Conservation (phyloP, 805 yeast genomes). For the Candida verbasci region DNA sequence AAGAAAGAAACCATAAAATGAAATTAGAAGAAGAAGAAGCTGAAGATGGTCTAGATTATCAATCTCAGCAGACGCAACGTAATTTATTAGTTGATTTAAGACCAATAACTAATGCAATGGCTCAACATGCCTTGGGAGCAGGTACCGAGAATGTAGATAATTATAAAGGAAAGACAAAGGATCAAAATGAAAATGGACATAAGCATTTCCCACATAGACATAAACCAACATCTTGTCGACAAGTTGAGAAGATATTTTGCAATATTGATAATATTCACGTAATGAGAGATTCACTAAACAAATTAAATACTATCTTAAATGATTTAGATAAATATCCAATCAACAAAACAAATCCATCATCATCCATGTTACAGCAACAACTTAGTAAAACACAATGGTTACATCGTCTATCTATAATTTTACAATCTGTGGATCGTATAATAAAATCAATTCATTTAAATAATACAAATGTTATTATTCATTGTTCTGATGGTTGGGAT, state of each 20-base stretch:
- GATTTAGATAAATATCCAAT: conserved; percentile 61
- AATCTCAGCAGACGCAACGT: conserved; percentile 31
- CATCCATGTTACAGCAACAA: conserved; percentile 40
- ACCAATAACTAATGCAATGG: conserved; percentile 92
- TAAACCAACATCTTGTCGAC: background rate
- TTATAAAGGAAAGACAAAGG: conserved; percentile 54
- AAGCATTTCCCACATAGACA: background rate
- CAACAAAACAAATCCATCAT: conserved; percentile 6
- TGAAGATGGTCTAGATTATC: conserved; percentile 20
- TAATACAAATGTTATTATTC: conserved; percentile 77
- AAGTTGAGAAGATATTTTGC: conserved; percentile 67
- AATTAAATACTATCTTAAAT: conserved; percentile 56
- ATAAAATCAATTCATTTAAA: conserved; percentile 79
- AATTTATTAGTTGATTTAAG: conserved; percentile 85
- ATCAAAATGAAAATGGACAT: background rate
- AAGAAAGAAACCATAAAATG: conserved; percentile 16
- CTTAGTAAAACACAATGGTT: conserved; percentile 76
- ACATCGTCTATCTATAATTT: conserved; percentile 59
- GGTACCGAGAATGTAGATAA: conserved; percentile 93
- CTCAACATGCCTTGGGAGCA: conserved; percentile 96
- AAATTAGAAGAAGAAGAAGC: background rate
- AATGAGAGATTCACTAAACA: conserved; percentile 77
- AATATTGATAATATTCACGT: conserved; percentile 96
- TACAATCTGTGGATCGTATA: conserved; percentile 73
- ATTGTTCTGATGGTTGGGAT: conserved; percentile 99